phyloP scores from a whole-genome alignment of 192 early-diverging fungal species.

The Linnemannia hyalina region DNA sequence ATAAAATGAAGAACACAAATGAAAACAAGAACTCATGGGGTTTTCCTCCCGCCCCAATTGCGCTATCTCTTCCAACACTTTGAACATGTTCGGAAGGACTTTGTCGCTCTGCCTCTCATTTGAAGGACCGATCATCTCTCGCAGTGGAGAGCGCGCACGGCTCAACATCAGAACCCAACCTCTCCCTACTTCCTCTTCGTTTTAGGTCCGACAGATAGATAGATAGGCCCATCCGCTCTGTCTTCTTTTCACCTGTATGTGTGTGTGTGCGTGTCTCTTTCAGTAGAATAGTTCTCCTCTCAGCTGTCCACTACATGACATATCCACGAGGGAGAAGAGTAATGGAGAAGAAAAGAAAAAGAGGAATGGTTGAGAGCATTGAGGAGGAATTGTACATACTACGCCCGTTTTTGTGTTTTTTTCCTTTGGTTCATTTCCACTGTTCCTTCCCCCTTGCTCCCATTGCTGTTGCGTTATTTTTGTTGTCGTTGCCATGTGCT shows the following conservation, averaged over 20 bases:
- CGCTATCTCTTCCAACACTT: not conserved
- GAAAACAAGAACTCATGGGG: too few relatives aligned
- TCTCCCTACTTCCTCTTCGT: not conserved
- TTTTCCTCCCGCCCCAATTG: not conserved
- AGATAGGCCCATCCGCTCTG: not conserved
- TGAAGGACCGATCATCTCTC: not conserved
- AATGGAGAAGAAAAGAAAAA: not conserved
- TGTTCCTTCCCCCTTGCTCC: too few relatives aligned
- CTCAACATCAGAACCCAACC: not conserved
- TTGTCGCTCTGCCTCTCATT: not conserved
- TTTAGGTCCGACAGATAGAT: not conserved
- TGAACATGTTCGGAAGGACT: not conserved
- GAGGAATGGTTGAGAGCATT: not conserved
- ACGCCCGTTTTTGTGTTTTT: not conserved
- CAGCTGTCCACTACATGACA: not conserved
- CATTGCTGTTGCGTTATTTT: not conserved
- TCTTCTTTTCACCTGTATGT: not conserved
- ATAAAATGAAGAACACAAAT: too few relatives aligned
- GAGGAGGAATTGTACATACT: not conserved
- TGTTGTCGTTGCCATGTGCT: slow-evolving; percentile 19
- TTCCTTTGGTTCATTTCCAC: not conserved
- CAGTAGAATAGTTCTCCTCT: not conserved
- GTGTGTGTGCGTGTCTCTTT: not conserved
- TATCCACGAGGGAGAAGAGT: not conserved
- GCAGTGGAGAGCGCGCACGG: not conserved